Evolutionary conservation across 2,329 filamentous ascomycete genomes (phyloP).

Genomic region (Pestalotiopsis sp.): DNA sequence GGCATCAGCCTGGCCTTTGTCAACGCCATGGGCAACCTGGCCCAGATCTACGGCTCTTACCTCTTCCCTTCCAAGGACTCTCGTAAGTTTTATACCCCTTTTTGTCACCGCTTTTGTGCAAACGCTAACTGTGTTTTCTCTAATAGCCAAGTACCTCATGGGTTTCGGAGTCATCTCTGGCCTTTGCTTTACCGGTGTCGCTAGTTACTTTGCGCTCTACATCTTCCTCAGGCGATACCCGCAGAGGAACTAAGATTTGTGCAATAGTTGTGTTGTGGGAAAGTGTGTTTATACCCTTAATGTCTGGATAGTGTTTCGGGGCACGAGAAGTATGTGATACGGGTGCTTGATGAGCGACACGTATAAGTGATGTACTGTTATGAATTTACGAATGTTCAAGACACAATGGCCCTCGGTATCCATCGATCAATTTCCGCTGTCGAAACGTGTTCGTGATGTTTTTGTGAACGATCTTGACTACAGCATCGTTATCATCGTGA

Average conservation of each 20-base stretch:
- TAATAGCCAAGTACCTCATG: conserved; percentile 23
- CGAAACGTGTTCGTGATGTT: too few species aligned
- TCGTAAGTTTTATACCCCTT: not conserved
- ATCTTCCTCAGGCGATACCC: conserved; percentile 7
- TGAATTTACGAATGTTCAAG: not conserved
- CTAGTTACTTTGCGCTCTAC: conserved; percentile 16
- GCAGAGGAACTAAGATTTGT: not conserved
- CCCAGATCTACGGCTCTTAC: conserved; percentile 54
- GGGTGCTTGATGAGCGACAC: not conserved
- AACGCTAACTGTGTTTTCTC: not conserved
- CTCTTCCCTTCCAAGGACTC: conserved; percentile 28
- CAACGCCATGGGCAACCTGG: conserved; percentile 54
- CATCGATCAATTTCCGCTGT: too few species aligned
- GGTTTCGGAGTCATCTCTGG: conserved; percentile 27
- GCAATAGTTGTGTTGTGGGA: not conserved
- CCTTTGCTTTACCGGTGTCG: conserved; percentile 24
- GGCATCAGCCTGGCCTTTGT: conserved; percentile 55
- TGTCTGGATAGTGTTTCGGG: not conserved
- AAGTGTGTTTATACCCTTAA: not conserved
- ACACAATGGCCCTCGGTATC: not conserved
- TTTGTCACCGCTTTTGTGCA: not conserved
- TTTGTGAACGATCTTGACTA: too few species aligned
- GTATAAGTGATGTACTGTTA: not conserved
- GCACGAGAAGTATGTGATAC: not conserved
- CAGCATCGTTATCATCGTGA: too few species aligned